A percentile compares a stretch with the other conserved stretches of the same genome.
Evolutionary conservation across 768 basidiomycete species (phyloP).

Genomic region (Trametes cingulata): DNA sequence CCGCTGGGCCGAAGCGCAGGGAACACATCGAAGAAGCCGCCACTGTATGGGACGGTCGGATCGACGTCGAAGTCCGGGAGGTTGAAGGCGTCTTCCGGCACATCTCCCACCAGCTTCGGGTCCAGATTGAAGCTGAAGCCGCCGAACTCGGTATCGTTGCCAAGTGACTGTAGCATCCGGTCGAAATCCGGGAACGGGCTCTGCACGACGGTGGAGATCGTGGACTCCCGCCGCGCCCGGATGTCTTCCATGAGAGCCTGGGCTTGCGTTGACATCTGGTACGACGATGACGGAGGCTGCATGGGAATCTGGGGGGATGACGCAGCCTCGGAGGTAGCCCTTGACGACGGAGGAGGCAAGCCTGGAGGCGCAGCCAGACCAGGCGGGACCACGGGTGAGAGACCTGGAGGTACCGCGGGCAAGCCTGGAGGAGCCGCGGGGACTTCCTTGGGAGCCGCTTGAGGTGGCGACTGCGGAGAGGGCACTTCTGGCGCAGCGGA

Average conservation of each 20-base stretch:
- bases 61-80: slow-evolving; percentile 50
- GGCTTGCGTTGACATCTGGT: slow-evolving; percentile 87
- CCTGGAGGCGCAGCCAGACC: slow-evolving; percentile 58
- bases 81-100: slow-evolving; percentile 40
- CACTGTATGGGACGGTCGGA: slow-evolving; percentile 57
- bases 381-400: slow-evolving; percentile 55
- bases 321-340: slow-evolving; percentile 44
- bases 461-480: slow-evolving; percentile 39
- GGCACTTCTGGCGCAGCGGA: slow-evolving; percentile 45
- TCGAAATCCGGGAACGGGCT: slow-evolving; percentile 91
- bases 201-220: slow-evolving; percentile 39
- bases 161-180: slow-evolving; percentile 73
- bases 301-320: slow-evolving; percentile 51
- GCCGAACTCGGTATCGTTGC: slow-evolving; percentile 57
- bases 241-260: slow-evolving; percentile 85
- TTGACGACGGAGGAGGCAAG: slow-evolving; percentile 45
- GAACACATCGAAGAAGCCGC: slow-evolving; percentile 70
- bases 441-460: slow-evolving; percentile 37
- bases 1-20: slow-evolving; percentile 49
- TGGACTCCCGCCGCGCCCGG: slow-evolving; percentile 68
- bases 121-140: slow-evolving; percentile 89
- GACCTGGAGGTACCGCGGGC: slow-evolving; percentile 56
- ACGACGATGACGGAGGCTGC: slow-evolving; percentile 55
- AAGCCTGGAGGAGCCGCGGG: slow-evolving; percentile 51
- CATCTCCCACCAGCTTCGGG: slow-evolving; percentile 62